Evolutionary conservation across 345 rosid species (phyloP), one percentile per base, ranked within the genome.

Genomic region (Turnera subulata): DNA sequence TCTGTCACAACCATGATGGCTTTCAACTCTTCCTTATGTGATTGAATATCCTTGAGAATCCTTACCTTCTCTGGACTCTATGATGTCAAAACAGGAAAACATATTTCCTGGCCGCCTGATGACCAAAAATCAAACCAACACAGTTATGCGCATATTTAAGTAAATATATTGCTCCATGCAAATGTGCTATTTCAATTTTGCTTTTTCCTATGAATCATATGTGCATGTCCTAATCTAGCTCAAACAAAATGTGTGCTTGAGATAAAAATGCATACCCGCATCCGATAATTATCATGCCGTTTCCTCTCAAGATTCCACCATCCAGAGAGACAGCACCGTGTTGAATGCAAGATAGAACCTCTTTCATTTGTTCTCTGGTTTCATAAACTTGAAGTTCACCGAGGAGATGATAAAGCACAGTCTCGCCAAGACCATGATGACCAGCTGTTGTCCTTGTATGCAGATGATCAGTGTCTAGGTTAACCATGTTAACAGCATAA

Each of bases 401-500:
- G 16, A 85, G 80, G 8, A 85, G 73, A 9, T 61, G 24, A 50
- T 80, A 79, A 39, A 84, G 71, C 14, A 89, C 54, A 0, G 91
- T 84, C 62, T 85, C 87, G 55, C 89, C 73, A 18, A 85, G 80
- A 35, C 88, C 80, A 23, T 63, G n/a, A n/a, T n/a, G 13, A 33
- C 86, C 85, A 0, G 61, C 16, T 0, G 16, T 0, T 17, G 82
- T 74, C 53, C 44, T 66, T 10, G 61, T 62, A 6, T 0, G 6
- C 6, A 72, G 17, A 53, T 78, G 61, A 33, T 38, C 60, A 2
- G n/a, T 6, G 25, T 54, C 79, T 50, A 84, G 2, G 20, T 74
- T 21, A 35, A 89, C 52, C 85, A 85, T 72, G 56, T 85, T 89
- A 20, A 82, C 94, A 0, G 85, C 96, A 60, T 82, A 80, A 18